Base-by-base conservation (phyloP, 169 alveolate genomes). In the Plasmodium gaboni region DNA sequence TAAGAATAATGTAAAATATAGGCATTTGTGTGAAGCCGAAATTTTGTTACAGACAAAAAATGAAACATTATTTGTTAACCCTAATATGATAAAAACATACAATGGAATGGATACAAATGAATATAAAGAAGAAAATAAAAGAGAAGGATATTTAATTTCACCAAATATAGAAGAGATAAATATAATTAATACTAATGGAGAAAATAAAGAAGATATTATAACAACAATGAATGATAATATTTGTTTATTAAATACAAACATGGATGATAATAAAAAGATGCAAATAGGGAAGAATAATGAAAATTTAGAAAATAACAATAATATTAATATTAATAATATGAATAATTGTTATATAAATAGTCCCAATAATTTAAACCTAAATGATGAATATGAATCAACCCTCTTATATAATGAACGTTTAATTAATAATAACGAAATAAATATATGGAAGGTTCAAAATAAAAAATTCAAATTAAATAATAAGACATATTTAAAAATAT, bases 401-500 rank as follows among this genome's bases (percentile, higher is more conserved):
- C 46, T 38, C 46, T 38, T 38, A 38, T 38, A 38, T 32, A 19
- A 19, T 32, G 42, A 73, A 12, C 7, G 15, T 32, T 44, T 13
- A 64, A 26, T 64, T 32, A 19, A 9, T n/a, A 38, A 63, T 83
- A 61, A 83, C 55, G 72, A 83, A 83, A 83, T 67, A 68, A 83
- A 68, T 53, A 19, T 83, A 42, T 46, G 68, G 17, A 83, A 48
- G 46, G 72, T 83, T 38, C 55, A 53, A 42, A 68, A 61, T 68
- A 72, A 67, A 48, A 10, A 55, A 32, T 17, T 68, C 59, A 1
- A 70, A 68, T 28, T 67, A 51, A 83, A 83, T 68, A 46, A 63
- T 68, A 83, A 83, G 24, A 44, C 60, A 32, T 83, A 68, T 61
- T 63, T 83, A 83, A 83, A 71, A 67, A 61, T 83, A 53, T 55